Base-by-base conservation (phyloP, 164 flowering plant species). In the Taxillus chinensis region DNA sequence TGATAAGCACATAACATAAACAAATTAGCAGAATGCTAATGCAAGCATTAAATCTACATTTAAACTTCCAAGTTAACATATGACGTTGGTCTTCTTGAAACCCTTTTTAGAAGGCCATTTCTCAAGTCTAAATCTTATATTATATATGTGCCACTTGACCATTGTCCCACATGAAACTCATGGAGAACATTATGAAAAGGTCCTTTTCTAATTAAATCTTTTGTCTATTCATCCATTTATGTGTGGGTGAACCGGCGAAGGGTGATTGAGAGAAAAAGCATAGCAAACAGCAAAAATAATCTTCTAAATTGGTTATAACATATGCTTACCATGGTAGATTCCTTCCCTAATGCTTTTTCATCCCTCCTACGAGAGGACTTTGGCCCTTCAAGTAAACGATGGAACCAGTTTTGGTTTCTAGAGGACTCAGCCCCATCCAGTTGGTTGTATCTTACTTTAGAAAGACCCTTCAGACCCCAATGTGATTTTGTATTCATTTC, bases 321-420 rank as follows among this genome's bases (percentile, higher is more conserved):
- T 27, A 27, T 27, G 27, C 57, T 74, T 73, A 83, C 86, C 79
- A 38, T 61, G 40, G 69, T 41, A 52, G 70, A 64, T n/a, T 74
- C 82, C 68, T 75, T 79, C 41, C 56, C 71, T 50, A 70, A 27
- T 10, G 61, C 60, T 62, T 61, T 79, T 15, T 78, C 78, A 17
- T 67, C 80, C 68, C 77, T 79, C 79, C 77, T 82, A 40, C 65
- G 70, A 9, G 79, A 75, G 62, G 82, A 72, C 40, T 73, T 73
- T 7, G 80, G 74, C 62, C 67, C 60, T 46, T 76, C 82, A 66
- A 78, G 74, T 69, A 83, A 75, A 69, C 71, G 73, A 37, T 82
- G 77, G 62, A 85, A 67, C 76, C 80, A 74, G 5, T 77, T 75
- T 69, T 65, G 66, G 66, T 69, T 79, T 62, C 43, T 76, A 38